Evolutionary conservation across 768 basidiomycete species (phyloP), one percentile per base, ranked within the genome.

Genomic region (Agaricus subrufescens): DNA sequence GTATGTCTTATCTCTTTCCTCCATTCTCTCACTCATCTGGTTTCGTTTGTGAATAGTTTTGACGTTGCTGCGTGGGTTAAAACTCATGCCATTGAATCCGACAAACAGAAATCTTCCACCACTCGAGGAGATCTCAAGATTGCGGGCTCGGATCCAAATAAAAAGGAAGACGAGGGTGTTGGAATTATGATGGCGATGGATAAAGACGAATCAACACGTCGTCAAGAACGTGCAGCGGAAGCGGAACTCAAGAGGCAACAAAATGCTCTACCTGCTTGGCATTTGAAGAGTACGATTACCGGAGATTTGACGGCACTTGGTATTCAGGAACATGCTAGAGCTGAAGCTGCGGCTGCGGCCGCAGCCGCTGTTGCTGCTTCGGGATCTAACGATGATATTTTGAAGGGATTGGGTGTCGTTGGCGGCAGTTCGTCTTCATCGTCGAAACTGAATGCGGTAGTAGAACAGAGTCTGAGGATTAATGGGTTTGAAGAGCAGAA

Each of bases 181-280:
- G 86, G 86, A 11, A 85, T 99, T 38, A 85, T 98, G 62, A 83
- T 95, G 71, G 89, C 89, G 8, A 84, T 87, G 69, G 94, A 97
- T 70, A 93, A 94, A 65, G 91, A 91, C 65, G 87, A 91, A 70
- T 83, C 83, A 61, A 86, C 84, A 15, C 79, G 83, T 59, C 81
- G 82, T 57, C 73, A 77, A 64, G 89, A 92, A 67, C 77, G 89
- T 52, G 90, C 91, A 62, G 84, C 82, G 23, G 85, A 94, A 68
- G 89, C 89, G 1, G 89, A 89, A 56, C 82, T 86, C 53, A 94
- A 94, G 71, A 73, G 92, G 56, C 83, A 87, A 66, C 94, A 98
- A 73, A 98, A 98, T 66, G 83, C 86, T 0, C 75, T 99, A 45
- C 97, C 97, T 1, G 78, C 89, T 11, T 99, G 97, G 97, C 92